Conservation (phyloP, 331 rosid genomes). For the Quercus tomentella region DNA sequence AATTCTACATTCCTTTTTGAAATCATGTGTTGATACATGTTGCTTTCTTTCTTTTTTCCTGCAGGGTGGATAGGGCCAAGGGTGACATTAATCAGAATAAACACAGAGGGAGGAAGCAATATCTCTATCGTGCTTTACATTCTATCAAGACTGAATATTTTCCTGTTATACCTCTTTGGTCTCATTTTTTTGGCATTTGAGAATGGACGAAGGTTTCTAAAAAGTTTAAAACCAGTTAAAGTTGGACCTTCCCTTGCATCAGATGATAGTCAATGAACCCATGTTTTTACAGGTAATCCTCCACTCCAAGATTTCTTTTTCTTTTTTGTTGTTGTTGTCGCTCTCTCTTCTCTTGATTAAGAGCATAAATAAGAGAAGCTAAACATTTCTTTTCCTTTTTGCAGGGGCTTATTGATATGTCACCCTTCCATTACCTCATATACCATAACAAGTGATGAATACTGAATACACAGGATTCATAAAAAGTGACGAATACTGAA, state of each 20-base stretch:
- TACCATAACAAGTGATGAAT: not conserved
- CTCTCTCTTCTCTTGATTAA: not conserved
- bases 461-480: not conserved
- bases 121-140: slow-evolving; percentile 23
- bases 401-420: slow-evolving; percentile 27
- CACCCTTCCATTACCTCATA: not conserved
- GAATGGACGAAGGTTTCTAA: slow-evolving; percentile 38
- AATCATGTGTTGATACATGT: not conserved
- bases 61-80: slow-evolving; percentile 68
- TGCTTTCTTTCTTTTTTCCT: not conserved
- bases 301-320: not conserved
- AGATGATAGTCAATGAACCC: slow-evolving; percentile 18
- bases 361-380: not conserved
- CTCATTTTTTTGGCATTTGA: slow-evolving; percentile 45
- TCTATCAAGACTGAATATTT: slow-evolving; percentile 41
- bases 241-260: slow-evolving; percentile 44
- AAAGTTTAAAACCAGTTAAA: slow-evolving; percentile 59
- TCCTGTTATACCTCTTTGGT: slow-evolving; percentile 54
- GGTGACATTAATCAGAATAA: slow-evolving; percentile 25
- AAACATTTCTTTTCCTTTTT: not conserved
- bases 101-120: slow-evolving; percentile 40
- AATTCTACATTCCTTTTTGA: not conserved
- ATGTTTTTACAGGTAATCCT: slow-evolving; percentile 26
- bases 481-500: not conserved
- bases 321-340: too few relatives aligned